These are phyloP conservation scores for Synchytrium microbalum DNA, from an alignment of 371 early-diverging fungal genomes.

Conservation along the genomic window DNA sequence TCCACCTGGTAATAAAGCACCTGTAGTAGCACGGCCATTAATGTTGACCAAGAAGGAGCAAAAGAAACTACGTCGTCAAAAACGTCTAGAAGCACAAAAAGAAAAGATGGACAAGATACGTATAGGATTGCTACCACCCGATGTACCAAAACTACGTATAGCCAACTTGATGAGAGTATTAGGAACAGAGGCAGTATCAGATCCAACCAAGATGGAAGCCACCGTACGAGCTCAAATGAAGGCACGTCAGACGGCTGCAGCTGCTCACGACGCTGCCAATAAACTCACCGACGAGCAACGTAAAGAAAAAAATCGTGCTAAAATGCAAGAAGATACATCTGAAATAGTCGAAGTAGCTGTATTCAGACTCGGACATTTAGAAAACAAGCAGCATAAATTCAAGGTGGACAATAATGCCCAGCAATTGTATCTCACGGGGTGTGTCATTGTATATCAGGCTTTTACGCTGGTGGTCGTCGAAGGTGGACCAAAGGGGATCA, in stretches of 20 bases:
- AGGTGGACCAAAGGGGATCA: slow-evolving; percentile 83
- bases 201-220: slow-evolving; percentile 89
- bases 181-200: slow-evolving; percentile 83
- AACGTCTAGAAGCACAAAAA: slow-evolving; percentile 72
- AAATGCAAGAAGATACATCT: slow-evolving; percentile 64
- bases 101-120: slow-evolving; percentile 93
- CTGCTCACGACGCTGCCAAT: slow-evolving; percentile 28
- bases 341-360: slow-evolving; percentile 63
- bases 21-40: slow-evolving; percentile 47
- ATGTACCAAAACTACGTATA: slow-evolving; percentile 83
- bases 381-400: slow-evolving; percentile 67
- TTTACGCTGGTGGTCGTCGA: slow-evolving; percentile 84
- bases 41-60: slow-evolving; percentile 89
- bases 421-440: slow-evolving; percentile 76
- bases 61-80: slow-evolving; percentile 86
- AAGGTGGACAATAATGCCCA: slow-evolving; percentile 87
- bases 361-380: slow-evolving; percentile 71
- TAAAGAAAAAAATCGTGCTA: slow-evolving; percentile 63
- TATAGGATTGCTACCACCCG: slow-evolving; percentile 86
- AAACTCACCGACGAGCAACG: slow-evolving; percentile 83
- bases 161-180: slow-evolving; percentile 90
- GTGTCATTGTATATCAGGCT: slow-evolving; percentile 62
- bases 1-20: slow-evolving; percentile 54
- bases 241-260: slow-evolving; percentile 72
- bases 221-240: slow-evolving; percentile 78